A percentile compares a stretch with the other conserved stretches of the same genome.
phyloP scores from a whole-genome alignment of 306 rosid genomes.

The Casuarina equisetifolia region DNA sequence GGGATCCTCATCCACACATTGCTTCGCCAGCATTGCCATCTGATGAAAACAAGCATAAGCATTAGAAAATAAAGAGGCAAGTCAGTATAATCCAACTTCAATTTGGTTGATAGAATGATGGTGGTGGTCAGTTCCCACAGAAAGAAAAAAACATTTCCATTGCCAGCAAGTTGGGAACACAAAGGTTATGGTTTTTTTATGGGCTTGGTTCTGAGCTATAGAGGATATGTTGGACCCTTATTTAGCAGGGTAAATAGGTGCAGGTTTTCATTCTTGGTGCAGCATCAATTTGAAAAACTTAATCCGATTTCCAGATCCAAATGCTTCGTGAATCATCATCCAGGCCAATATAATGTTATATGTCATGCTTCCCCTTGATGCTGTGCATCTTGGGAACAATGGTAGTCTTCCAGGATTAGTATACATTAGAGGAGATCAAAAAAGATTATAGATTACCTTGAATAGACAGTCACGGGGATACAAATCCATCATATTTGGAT shows the following conservation, averaged over 20 bases:
- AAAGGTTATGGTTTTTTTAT: neutral
- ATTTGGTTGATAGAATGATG: neutral
- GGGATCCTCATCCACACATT: slow-evolving; percentile 96
- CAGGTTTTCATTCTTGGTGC: neutral
- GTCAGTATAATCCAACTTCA: slow-evolving; percentile 3
- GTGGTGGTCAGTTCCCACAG: neutral
- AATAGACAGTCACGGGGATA: slow-evolving; percentile 96
- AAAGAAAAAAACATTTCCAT: neutral
- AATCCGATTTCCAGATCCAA: neutral
- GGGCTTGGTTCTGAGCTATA: neutral
- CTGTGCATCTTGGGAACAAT: neutral
- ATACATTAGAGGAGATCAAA: slow-evolving; percentile 10
- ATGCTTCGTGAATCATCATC: neutral
- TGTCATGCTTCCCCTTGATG: neutral
- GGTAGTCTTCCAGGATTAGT: neutral
- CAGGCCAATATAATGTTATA: neutral
- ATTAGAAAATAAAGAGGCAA: slow-evolving; percentile 2
- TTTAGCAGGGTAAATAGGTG: neutral
- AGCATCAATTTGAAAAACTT: neutral
- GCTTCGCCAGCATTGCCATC: slow-evolving; percentile 90
- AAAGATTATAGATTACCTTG: slow-evolving; percentile 54
- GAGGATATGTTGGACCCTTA: neutral
- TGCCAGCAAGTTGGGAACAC: neutral
- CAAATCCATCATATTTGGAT: slow-evolving; percentile 86
- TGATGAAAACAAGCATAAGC: slow-evolving; percentile 25